Evolutionary conservation across 2,329 filamentous ascomycete genomes (phyloP), one percentile per base, ranked within the genome.

Genomic region (Fusarium aywerte): DNA sequence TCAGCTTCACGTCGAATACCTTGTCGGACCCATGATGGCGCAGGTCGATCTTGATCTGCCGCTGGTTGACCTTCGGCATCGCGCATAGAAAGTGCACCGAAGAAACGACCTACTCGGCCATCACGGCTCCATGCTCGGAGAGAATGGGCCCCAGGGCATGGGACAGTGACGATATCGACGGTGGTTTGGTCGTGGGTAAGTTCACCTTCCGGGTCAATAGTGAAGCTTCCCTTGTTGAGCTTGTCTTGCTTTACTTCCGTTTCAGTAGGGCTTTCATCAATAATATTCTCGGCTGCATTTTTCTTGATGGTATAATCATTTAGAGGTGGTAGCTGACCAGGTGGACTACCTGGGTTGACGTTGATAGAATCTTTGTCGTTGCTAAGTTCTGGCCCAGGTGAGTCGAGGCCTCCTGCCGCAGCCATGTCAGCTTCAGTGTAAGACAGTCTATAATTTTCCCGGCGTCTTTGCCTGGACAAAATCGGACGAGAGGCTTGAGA

Each of bases 121-220:
- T 85, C 83, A 15, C 82, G 79, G 31, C 78, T 82, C 85, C 85
- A 87, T 21, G 83, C 85, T 23, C 82, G 79, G n/a, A 85, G 73
- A 2, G 84, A 78, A 36, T 85, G 81, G 0, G 82, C 84, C 0
- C 84, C 85, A 0, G 84, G 81, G 62, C 85, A 87, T 0, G 85
- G 83, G 7, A 87, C 81, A 7, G 84, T 80, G 36, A 87, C 78
- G 40, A 87, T 77, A 54, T 87, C 85, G 44, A 85, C 84, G 5
- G 77, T 80, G 1, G 85, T 87, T 68, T 85, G 80, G 58, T 87
- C 85, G 66, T 85, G 75, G 4, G 78, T 80, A 32, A 74, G 65
- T 25, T 75, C 69, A 16, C 78, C 78, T 7, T 65, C 70, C 0
- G 78, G 78, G 48, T 80, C 78, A 32, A 79, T 60, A 20, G 67